Evolutionary conservation across 768 basidiomycete species (phyloP).

Genomic region (Tubosaeta brunneosetosa): DNA sequence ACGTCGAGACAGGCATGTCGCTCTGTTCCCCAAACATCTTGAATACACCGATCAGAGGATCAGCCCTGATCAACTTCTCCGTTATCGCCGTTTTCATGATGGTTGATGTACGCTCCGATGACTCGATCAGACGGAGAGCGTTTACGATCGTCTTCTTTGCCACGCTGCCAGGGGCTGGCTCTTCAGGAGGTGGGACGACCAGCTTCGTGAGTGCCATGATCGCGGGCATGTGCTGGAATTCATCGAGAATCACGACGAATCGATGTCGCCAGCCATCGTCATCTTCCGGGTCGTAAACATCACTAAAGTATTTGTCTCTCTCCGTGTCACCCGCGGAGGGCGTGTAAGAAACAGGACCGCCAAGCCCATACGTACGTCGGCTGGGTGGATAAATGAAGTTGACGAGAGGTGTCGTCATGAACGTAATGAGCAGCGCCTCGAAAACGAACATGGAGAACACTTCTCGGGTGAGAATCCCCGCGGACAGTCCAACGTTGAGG

Average conservation of each 20-base stretch:
- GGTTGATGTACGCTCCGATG: conserved; percentile 83
- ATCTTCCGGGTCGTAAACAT: background rate
- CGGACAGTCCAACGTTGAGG: conserved; percentile 85
- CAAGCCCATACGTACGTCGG: conserved; percentile 45
- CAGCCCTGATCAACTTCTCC: conserved; percentile 62
- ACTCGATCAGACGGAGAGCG: conserved; percentile 83
- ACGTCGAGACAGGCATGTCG: conserved; percentile 58
- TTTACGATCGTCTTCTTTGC: conserved; percentile 39
- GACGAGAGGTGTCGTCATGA: conserved; percentile 81
- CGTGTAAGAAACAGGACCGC: background rate
- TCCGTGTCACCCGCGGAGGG: background rate
- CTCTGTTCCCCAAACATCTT: conserved; percentile 74
- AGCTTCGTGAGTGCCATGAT: conserved; percentile 90
- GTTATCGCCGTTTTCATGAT: conserved; percentile 78
- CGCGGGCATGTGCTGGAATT: conserved; percentile 80
- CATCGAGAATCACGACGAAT: conserved; percentile 87
- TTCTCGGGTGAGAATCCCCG: conserved; percentile 66
- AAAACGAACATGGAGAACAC: conserved; percentile 97
- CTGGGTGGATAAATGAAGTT: conserved; percentile 63
- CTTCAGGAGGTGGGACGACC: conserved; percentile 42
- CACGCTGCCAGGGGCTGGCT: background rate
- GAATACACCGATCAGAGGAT: conserved; percentile 70
- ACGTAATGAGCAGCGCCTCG: conserved; percentile 77
- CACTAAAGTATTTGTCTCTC: background rate
- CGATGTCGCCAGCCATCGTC: conserved; percentile 29